Percentiles rank a stretch among this genome's conserved stretches.
These are phyloP conservation scores for Wakefieldia striispora DNA, from an alignment of 768 basidiomycete genomes.

Conservation along the genomic window DNA sequence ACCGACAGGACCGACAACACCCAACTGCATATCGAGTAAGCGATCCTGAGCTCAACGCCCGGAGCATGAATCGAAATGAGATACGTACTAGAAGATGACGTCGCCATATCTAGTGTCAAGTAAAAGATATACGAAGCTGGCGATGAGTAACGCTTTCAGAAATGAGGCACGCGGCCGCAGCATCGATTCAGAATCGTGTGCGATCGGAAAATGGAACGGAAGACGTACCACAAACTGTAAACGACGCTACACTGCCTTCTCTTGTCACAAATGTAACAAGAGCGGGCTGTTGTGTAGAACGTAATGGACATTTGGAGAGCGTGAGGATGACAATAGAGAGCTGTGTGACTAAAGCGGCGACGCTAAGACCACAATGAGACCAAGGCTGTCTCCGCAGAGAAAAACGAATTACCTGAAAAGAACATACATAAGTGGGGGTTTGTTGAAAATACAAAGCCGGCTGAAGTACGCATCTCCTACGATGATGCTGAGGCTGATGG, in stretches of 20 bases:
- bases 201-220: neutral
- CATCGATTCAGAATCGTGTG: neutral
- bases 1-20: conserved; percentile 6
- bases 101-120: conserved; percentile 4
- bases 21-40: conserved; percentile 1
- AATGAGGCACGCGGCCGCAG: neutral
- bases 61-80: neutral
- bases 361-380: neutral
- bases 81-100: conserved; percentile 12
- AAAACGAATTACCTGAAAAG: conserved; percentile 6
- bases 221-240: conserved; percentile 4
- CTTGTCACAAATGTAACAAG: conserved; percentile 1
- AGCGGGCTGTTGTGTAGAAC: neutral
- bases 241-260: neutral
- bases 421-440: neutral
- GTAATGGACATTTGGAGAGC: conserved; percentile 1
- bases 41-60: neutral
- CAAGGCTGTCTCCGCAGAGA: neutral
- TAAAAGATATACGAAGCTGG: conserved; percentile 2
- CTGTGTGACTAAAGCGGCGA: conserved; percentile 1
- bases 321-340: conserved; percentile 2
- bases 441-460: conserved; percentile 7
- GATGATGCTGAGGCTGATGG: neutral
- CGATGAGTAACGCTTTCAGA: neutral
- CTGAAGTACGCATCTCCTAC: conserved; percentile 1